Evolutionary conservation across 805 yeast species (phyloP), one percentile per base, ranked within the genome.

Genomic region (Yamadazyma endophytica): DNA sequence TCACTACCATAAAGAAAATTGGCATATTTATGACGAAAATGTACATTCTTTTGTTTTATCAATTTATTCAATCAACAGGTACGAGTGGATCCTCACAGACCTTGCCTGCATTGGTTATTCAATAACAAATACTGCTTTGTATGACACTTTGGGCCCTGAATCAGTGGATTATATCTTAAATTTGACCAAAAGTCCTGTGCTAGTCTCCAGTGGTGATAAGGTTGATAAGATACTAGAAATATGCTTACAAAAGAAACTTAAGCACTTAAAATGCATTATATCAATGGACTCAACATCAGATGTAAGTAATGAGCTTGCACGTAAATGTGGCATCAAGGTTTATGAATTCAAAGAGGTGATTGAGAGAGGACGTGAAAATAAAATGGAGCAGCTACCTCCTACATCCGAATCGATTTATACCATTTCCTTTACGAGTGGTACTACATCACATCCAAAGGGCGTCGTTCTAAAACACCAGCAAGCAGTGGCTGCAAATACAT

Each of bases 401-500:
- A 40, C 47, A 27, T 47, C 58, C 8, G 60, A 61, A 8, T 38
- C 66, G 5, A 38, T 54, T 9, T 60, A 54, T 42, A 63, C 70
- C 14, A 61, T 65, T 17, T 58, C 64, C 3, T 65, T 67, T 35
- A 59, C 71, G 23, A 79, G 83, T 9, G 68, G 73, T 20, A 78
- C 85, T 16, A 77, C 83, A n/a, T 73, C 77, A 26, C 42, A 52
- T 31, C 85, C 89, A 38, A 83, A 82, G 61, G 89, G 90, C 43
- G 89, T 77, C 13, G 70, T 69, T 14, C 42, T 67, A 27, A 58
- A 70, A 5, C 84, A 80, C 27, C 56, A 59, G 9, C 69, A 68
- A 44, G 62, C 72, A 6, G 58, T 70, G 7, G 67, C 81, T 2
- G 68, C 69, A 2, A 58, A 68, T 26, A 49, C 67, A 0, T 55